Percentiles rank a stretch among this genome's conserved stretches.
Evolutionary conservation across 768 basidiomycete species (phyloP).

Genomic region (Boletus coccyginus): DNA sequence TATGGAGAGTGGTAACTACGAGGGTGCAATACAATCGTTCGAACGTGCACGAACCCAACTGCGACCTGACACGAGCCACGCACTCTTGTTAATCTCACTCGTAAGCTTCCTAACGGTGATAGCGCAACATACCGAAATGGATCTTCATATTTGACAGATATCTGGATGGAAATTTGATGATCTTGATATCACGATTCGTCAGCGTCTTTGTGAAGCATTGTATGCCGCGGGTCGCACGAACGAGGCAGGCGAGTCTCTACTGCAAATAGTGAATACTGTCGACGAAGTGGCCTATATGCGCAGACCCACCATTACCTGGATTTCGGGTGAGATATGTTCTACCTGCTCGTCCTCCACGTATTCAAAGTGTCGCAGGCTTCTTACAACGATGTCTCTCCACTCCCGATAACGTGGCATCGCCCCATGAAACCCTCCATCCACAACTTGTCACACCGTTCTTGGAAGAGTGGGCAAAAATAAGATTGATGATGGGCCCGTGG

Average conservation of each 20-base stretch:
- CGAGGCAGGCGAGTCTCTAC: neutral
- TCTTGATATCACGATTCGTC: neutral
- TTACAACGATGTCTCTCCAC: neutral
- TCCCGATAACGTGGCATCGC: neutral
- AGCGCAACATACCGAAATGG: neutral
- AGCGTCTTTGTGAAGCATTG: neutral
- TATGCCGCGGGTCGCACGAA: neutral
- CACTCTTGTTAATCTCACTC: no score
- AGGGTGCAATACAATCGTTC: no score
- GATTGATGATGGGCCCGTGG: neutral
- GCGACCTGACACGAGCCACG: no score
- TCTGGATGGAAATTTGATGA: conserved; percentile 6
- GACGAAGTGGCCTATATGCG: neutral
- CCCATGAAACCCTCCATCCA: no score
- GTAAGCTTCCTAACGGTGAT: neutral
- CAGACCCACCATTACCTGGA: neutral
- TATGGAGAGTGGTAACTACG: no score
- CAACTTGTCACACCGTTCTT: neutral
- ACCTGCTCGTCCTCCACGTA: neutral
- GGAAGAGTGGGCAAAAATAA: neutral
- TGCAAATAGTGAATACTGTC: neutral
- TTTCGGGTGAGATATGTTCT: neutral
- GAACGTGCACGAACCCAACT: no score
- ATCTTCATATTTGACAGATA: neutral
- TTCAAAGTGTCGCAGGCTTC: neutral